Base-by-base conservation (phyloP, 2,329 filamentous ascomycete species). In the Colletotrichum navitas region DNA sequence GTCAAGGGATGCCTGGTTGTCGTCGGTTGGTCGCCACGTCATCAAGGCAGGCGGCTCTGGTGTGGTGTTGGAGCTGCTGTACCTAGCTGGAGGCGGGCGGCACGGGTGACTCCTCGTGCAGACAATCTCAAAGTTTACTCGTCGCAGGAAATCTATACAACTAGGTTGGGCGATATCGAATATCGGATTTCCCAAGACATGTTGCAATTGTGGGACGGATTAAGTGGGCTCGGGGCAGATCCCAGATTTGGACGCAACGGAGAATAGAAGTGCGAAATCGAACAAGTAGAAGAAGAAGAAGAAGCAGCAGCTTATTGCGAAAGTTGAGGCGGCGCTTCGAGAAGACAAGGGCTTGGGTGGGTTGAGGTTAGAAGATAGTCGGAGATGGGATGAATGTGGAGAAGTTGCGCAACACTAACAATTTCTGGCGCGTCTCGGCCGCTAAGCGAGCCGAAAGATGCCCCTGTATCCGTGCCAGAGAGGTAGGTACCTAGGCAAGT, bases 391-490 rank as follows among this genome's bases (percentile, higher is more conserved):
- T 47, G 59, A 60, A 71, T 55, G 52, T 71, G 68, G 68, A 71
- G 59, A 64, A 68, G 45, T 68, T 71, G 45, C 68, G 68, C 68
- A 60, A 63, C 68, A 71, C 68, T 71, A 71, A 71, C 65, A 63
- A 63, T 68, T 63, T 55, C 65, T 63, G 65, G 65, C 58, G 68
- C 68, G 68, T 71, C 68, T 71, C 68, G 68, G 64, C 58, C 68
- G 68, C 64, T 41, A 71, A 71, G 68, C 68, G 68, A 71, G 65
- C 68, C 68, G 68, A 68, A 36, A 71, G 39, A 39, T 60, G 45
- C 65, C 59, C 68, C 65, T 68, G 58, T 29, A 43, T 71, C 39
- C 36, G 52, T 59, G 65, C 68, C 59, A 55, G 65, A 63, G 34
- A 32, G 10, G n/a, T 47, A 47, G 8, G 21, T 45, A 18, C 41